Conservation (phyloP, 192 early-diverging fungal species). For the Backusella australiensis region DNA sequence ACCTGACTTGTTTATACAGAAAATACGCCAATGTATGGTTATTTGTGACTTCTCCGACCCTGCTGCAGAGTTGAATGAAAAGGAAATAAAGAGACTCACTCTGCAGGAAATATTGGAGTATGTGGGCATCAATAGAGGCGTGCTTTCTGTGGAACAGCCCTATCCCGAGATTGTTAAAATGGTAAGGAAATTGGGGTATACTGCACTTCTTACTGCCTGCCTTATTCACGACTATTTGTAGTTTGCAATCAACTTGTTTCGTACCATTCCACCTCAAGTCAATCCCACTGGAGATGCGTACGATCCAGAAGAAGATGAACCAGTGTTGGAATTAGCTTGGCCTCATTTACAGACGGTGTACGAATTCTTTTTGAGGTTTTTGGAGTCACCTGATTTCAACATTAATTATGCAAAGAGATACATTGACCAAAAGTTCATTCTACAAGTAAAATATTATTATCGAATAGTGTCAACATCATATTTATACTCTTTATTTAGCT, state of each 20-base stretch:
- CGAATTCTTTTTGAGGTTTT: constrained; percentile 95
- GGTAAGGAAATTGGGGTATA: constrained; percentile 47
- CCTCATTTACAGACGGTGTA: constrained; percentile 98
- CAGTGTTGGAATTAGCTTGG: constrained; percentile 95
- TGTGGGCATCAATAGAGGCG: constrained; percentile 82
- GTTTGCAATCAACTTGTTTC: constrained; percentile 93
- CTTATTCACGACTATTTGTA: constrained; percentile 19
- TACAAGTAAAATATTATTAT: constrained; percentile 61
- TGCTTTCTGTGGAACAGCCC: constrained; percentile 75
- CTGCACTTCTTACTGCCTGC: too few relatives aligned
- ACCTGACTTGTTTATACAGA: constrained; percentile 85
- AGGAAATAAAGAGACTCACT: constrained; percentile 93
- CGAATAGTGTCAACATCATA: constrained; percentile 36
- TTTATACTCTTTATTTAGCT: constrained; percentile 62
- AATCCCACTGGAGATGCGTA: constrained; percentile 95
- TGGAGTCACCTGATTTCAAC: constrained; percentile 98
- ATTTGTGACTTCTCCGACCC: constrained; percentile 95
- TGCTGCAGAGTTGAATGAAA: constrained; percentile 82
- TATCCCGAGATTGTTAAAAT: constrained; percentile 94
- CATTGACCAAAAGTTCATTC: constrained; percentile 93
- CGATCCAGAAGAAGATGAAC: constrained; percentile 99
- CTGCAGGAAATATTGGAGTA: constrained; percentile 92
- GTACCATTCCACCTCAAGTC: constrained; percentile 95
- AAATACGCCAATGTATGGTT: constrained; percentile 87
- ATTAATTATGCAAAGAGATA: constrained; percentile 93